A percentile compares a stretch with the other conserved stretches of the same genome.
Evolutionary conservation across 768 basidiomycete genomes (phyloP).

Genomic region (Clitopilus hobsonii): DNA sequence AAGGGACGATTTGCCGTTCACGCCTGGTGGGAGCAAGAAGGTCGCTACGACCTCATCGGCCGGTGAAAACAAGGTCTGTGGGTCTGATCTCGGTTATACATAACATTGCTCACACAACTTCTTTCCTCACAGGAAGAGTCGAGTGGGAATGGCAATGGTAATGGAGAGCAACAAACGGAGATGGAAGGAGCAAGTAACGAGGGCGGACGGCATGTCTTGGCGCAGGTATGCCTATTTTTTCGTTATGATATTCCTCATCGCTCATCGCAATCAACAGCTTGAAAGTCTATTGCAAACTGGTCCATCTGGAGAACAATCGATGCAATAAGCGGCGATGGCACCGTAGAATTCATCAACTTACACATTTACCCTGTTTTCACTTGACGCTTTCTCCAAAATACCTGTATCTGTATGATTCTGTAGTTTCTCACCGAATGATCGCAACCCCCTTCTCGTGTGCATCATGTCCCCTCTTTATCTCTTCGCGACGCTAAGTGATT

Average conservation of each 20-base stretch:
- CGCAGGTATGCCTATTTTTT: neutral
- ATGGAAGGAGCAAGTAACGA: slow-evolving; percentile 1
- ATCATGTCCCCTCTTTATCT: too few species aligned
- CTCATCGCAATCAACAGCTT: neutral
- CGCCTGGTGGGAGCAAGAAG: slow-evolving; percentile 19
- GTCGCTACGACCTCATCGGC: slow-evolving; percentile 2
- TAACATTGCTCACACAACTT: neutral
- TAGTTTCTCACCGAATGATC: too few species aligned
- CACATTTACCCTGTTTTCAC: too few species aligned
- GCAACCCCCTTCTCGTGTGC: too few species aligned
- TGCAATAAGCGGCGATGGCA: too few species aligned
- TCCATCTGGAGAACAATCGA: neutral
- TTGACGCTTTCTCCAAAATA: too few species aligned
- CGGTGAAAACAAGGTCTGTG: neutral
- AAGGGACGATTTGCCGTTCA: slow-evolving; percentile 60
- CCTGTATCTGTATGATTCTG: too few species aligned
- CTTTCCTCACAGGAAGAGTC: slow-evolving; percentile 1
- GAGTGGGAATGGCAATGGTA: neutral
- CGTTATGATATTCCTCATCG: neutral
- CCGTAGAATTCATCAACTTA: too few species aligned
- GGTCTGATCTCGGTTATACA: slow-evolving; percentile 8
- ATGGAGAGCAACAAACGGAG: slow-evolving; percentile 10
- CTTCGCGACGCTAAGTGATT: too few species aligned
- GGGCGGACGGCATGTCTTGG: neutral
- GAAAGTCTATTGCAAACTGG: neutral